A percentile compares a stretch with the other conserved stretches of the same genome.
These are phyloP conservation scores for Lolium perenne DNA, from an alignment of 176 grass and related monocot genomes.

Conservation along the genomic window DNA sequence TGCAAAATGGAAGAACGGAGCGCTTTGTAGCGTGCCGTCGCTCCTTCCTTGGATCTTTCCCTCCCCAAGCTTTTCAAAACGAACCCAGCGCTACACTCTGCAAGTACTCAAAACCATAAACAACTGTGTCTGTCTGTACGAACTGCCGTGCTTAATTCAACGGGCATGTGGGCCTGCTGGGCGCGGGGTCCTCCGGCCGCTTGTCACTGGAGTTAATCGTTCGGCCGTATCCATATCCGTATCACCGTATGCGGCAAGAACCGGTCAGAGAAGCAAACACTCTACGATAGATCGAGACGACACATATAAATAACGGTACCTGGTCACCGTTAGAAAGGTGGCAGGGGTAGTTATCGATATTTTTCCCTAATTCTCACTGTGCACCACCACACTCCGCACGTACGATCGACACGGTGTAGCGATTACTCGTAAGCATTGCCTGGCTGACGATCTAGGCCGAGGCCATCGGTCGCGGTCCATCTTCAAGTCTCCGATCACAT, in stretches of 20 bases:
- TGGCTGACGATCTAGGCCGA: too few relatives aligned
- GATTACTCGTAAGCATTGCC: too few relatives aligned
- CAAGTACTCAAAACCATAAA: too few relatives aligned
- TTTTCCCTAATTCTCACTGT: background rate
- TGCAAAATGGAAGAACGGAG: background rate
- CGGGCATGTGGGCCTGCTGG: background rate
- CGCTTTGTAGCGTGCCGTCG: background rate
- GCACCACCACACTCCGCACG: background rate
- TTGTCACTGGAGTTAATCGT: background rate
- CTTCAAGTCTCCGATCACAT: too few relatives aligned
- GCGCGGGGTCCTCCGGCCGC: background rate
- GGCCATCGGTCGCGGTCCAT: too few relatives aligned
- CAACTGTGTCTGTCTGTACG: background rate
- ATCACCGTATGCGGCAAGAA: background rate
- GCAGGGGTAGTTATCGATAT: background rate
- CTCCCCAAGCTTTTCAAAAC: conserved; percentile 48
- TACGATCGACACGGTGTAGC: too few relatives aligned
- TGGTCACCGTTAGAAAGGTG: background rate
- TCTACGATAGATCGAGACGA: background rate
- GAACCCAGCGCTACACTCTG: background rate
- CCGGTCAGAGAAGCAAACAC: background rate
- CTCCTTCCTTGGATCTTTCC: conserved; percentile 30
- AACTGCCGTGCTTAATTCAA: conserved; percentile 30
- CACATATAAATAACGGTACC: background rate
- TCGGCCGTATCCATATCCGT: background rate